These are phyloP conservation scores for Penicillium polonicum DNA, from an alignment of 2,329 filamentous ascomycete species.

Conservation along the genomic window DNA sequence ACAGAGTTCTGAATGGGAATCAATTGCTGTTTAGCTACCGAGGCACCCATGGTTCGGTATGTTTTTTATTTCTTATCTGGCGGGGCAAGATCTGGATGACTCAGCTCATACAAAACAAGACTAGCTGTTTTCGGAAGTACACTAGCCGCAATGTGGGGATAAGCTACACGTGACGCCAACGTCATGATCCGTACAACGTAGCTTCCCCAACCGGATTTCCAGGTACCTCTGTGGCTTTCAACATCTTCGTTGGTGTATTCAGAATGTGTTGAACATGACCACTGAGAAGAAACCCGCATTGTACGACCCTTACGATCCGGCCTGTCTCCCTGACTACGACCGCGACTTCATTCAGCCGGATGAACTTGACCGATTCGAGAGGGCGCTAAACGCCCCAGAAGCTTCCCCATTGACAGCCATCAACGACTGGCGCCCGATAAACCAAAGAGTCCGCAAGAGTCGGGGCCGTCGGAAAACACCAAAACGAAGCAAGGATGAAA, in stretches of 20 bases:
- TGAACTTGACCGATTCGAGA: constrained; percentile 75
- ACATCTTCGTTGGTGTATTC: constrained; percentile 6
- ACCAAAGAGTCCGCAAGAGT: constrained; percentile 62
- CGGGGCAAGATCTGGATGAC: constrained; percentile 6
- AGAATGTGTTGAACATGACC: constrained; percentile 34
- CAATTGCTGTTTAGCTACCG: background rate
- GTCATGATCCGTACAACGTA: constrained; percentile 10
- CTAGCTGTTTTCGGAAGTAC: constrained; percentile 10
- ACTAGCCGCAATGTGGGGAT: constrained; percentile 10
- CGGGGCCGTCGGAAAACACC: constrained; percentile 45
- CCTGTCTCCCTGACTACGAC: constrained; percentile 73
- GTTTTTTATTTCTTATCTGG: constrained; percentile 6
- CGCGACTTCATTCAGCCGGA: constrained; percentile 71
- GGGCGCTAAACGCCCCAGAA: constrained; percentile 79
- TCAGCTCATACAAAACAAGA: constrained; percentile 4
- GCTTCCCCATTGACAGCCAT: constrained; percentile 76
- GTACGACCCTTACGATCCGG: constrained; percentile 64
- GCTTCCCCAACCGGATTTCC: constrained; percentile 19
- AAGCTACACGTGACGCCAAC: constrained; percentile 21
- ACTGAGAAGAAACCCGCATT: constrained; percentile 26
- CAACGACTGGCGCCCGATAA: constrained; percentile 93
- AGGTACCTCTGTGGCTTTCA: constrained; percentile 2
- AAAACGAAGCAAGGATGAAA: constrained; percentile 76
- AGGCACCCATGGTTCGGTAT: constrained; percentile 1
- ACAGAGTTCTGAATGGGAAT: background rate